Base-by-base conservation (phyloP, 2,329 filamentous ascomycete genomes). In the Ceratocystis albifundus region DNA sequence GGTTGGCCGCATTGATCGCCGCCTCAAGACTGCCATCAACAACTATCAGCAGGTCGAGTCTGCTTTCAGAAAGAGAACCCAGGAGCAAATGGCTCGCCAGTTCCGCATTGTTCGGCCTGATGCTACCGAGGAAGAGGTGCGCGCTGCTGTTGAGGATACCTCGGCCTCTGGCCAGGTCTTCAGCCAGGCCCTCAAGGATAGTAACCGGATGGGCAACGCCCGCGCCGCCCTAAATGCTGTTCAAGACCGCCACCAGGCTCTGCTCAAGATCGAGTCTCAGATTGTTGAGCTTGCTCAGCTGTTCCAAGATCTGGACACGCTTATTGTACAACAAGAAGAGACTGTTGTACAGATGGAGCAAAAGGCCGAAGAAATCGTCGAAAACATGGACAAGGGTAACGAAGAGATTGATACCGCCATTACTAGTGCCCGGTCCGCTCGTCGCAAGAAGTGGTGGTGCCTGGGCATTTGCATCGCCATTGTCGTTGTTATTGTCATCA, bases 381-480 rank as follows among this genome's bases (percentile, higher is more conserved):
- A 88, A 67, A 89, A 97, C 75, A 83, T 96, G 61, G 84, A 88
- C 72, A 88, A 94, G 75, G 93, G 88, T 70, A 96, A 94, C 73
- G 82, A 85, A 69, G 85, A 96, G 75, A 88, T 97, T 68, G 85
- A 82, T 48, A 83, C 83, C n/a, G 92, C 92, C 12, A 88, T 96
- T 69, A 81, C 82, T 69, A 96, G 89, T 71, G 93, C 93, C 7
- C 82, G 88, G 74, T 84, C 85, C 71, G 89, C 88, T 63, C 83
- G 89, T 71, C 89, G 86, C 79, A 96, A 95, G 90, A 96, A 96
- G 88, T 96, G 91, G 92, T 92, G 89, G 75, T 96, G 91, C 80
- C 78, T 96, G 71, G 86, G 87, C 72, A 90, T 96, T 72, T 78
- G 81, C 71, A 80, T 84, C 57, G 74, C 75, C 62, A 82, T 85